phyloP scores from a whole-genome alignment of 495 filamentous ascomycete species.

The Hypoxylon trugodes region DNA sequence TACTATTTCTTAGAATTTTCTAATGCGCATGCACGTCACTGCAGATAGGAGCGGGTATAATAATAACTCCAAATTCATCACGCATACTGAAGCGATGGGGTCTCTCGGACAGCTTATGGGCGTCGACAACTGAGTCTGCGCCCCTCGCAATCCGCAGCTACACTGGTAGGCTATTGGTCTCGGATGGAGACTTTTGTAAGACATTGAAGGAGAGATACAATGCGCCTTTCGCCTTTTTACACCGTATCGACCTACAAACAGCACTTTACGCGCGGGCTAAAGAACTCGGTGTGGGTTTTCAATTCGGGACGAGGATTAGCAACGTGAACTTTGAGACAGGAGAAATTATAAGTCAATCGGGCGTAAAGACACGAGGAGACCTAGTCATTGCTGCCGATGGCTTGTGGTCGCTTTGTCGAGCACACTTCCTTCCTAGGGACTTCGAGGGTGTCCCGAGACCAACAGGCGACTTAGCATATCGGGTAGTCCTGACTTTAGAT shows the following conservation, averaged over 20 bases:
- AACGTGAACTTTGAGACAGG: conserved; percentile 51
- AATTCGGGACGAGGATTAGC: conserved; percentile 43
- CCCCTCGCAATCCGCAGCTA: conserved; percentile 42
- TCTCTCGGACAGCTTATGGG: conserved; percentile 50
- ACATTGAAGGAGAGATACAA: conserved; percentile 45
- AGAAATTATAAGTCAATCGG: conserved; percentile 47
- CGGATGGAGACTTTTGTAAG: conserved; percentile 45
- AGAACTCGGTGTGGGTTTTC: conserved; percentile 48
- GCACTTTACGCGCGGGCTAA: conserved; percentile 47
- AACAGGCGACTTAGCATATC: conserved; percentile 66
- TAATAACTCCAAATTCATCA: conserved; percentile 54
- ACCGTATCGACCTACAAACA: conserved; percentile 56
- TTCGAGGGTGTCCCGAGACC: conserved; percentile 51
- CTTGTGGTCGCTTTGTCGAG: conserved; percentile 57
- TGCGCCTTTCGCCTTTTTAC: conserved; percentile 52
- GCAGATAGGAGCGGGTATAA: conserved; percentile 57
- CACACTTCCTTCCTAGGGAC: conserved; percentile 48
- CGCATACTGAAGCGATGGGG: conserved; percentile 58
- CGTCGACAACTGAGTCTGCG: conserved; percentile 39
- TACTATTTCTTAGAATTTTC: not conserved
- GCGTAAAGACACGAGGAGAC: conserved; percentile 48
- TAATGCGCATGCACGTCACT: not conserved
- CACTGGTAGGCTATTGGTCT: conserved; percentile 44
- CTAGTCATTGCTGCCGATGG: conserved; percentile 63
- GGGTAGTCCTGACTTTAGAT: conserved; percentile 56